Conservation (phyloP, 768 basidiomycete species). For the Trametes cingulata region DNA sequence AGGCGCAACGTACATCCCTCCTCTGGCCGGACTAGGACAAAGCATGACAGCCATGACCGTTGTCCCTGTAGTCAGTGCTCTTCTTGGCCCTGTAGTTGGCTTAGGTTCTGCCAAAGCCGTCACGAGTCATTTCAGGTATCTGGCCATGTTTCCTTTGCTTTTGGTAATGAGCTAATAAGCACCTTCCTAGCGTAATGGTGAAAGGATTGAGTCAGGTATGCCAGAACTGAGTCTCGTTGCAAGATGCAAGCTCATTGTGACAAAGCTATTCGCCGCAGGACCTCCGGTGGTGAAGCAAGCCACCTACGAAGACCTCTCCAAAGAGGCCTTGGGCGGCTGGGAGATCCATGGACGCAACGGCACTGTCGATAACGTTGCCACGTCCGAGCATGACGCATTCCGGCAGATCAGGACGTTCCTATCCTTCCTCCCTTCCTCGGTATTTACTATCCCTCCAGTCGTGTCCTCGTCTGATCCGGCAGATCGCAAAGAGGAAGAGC, state of each 20-base stretch:
- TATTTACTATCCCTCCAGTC: constrained; percentile 9
- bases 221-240: background rate
- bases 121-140: constrained; percentile 22
- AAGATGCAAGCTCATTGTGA: too few species aligned
- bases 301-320: constrained; percentile 22
- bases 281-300: constrained; percentile 24
- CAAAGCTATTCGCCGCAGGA: constrained; percentile 20
- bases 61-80: constrained; percentile 19
- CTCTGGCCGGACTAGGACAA: constrained; percentile 18
- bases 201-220: constrained; percentile 18
- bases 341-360: constrained; percentile 20
- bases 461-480: background rate
- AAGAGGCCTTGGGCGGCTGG: constrained; percentile 22
- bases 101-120: constrained; percentile 20
- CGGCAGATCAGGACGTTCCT: constrained; percentile 18
- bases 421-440: constrained; percentile 19
- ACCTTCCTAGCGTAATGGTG: constrained; percentile 16
- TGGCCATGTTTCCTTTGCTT: too few species aligned
- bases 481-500: constrained; percentile 15
- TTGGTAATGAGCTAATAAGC: background rate
- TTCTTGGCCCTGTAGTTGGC: constrained; percentile 20
- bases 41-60: constrained; percentile 18
- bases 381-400: constrained; percentile 19
- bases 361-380: constrained; percentile 21
- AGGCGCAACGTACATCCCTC: constrained; percentile 22